Conservation (phyloP, 2,329 filamentous ascomycete species). For the Arthroderma sp. region DNA sequence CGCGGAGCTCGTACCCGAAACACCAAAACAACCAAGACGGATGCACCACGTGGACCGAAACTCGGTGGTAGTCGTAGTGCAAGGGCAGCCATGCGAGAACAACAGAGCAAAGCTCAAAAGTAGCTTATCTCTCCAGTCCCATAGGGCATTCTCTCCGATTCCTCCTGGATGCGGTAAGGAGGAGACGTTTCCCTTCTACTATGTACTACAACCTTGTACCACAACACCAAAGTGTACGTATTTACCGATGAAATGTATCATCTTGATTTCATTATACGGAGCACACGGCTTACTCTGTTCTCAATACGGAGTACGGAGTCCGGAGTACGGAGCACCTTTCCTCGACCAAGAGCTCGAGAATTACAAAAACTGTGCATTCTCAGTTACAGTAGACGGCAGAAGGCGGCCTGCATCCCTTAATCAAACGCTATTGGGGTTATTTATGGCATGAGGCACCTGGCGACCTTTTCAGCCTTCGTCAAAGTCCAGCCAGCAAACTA, state of each 20-base stretch:
- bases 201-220: background rate
- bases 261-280: background rate
- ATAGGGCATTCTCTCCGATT: no score
- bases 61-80: conserved; percentile 51
- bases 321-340: no score
- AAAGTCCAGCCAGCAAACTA: background rate
- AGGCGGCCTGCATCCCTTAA: background rate
- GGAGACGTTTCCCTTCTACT: background rate
- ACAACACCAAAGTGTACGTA: background rate
- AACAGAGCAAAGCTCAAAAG: conserved; percentile 37
- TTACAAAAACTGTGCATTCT: background rate
- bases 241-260: background rate
- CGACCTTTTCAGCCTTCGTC: background rate
- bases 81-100: conserved; percentile 48
- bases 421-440: background rate
- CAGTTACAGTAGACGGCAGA: background rate
- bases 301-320: no score
- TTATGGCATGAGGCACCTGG: background rate
- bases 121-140: conserved; percentile 16
- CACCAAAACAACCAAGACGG: conserved; percentile 29
- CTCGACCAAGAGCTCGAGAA: background rate
- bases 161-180: background rate
- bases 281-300: background rate
- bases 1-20: conserved; percentile 28
- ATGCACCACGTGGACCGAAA: conserved; percentile 43